These are phyloP conservation scores for Elongisporangium anandrum DNA, from an alignment of 352 stramenopile species.

Conservation along the genomic window DNA sequence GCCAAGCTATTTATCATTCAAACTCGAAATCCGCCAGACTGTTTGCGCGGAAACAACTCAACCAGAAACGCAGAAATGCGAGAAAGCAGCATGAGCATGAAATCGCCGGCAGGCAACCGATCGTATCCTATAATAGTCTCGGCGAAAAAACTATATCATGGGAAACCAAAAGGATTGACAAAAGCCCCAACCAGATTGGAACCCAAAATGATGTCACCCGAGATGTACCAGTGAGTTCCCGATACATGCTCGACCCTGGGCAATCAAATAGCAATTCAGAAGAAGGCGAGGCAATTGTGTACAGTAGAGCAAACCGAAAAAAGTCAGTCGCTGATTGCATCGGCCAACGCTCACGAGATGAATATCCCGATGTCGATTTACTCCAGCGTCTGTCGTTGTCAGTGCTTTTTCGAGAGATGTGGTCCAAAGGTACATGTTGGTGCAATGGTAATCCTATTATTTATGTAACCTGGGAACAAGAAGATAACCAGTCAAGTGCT, in stretches of 20 bases:
- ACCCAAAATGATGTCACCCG: too few relatives aligned
- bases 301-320: not conserved
- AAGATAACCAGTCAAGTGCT: not conserved
- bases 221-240: not conserved
- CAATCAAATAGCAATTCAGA: not conserved
- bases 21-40: not conserved
- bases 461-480: slow-evolving; percentile 7
- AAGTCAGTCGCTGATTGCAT: slow-evolving; percentile 8
- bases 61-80: slow-evolving; percentile 1
- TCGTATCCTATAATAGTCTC: slow-evolving; percentile 63
- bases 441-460: slow-evolving; percentile 13
- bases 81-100: slow-evolving; percentile 21
- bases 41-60: not conserved
- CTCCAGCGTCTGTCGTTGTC: slow-evolving; percentile 43
- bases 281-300: not conserved
- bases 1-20: not conserved
- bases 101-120: slow-evolving; percentile 19
- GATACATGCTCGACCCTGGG: not conserved
- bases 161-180: slow-evolving; percentile 10
- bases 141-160: slow-evolving; percentile 64
- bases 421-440: slow-evolving; percentile 62
- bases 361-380: slow-evolving; percentile 13
- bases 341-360: not conserved
- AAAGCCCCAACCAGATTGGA: not conserved
- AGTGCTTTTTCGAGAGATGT: slow-evolving; percentile 31